Evolutionary conservation across 2,329 filamentous ascomycete species (phyloP), one percentile per base, ranked within the genome.

Genomic region (Nemania sp.): DNA sequence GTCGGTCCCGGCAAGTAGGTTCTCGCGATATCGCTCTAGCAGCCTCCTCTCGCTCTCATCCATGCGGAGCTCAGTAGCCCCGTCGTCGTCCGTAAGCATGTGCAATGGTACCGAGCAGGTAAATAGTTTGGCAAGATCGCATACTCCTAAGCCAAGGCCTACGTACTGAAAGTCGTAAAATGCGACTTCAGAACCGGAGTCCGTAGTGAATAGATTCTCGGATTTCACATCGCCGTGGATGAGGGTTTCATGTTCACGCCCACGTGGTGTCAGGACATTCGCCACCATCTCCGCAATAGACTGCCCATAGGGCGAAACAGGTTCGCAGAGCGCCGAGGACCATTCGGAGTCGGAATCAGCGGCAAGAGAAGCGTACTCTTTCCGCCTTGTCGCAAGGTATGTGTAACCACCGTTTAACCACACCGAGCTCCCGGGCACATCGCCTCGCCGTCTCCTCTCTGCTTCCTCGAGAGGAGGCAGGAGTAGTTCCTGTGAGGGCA

Each of bases 81-180:
- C 51, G 32, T 61, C 64, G 8, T 69, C 61, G 0, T 73, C 67
- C 0, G 80, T 79, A 0, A 92, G 82, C 82, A 90, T 83, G 2
- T 78, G 70, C 6, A 87, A 43, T 0, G 89, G 88, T 0, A 91
- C 83, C 1, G 89, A 90, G 76, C 89, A 91, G 0, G 89, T 91
- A 67, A 91, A 90, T 0, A 91, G 77, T 74, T 91, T 91, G 1
- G 89, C 89, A 0, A 92, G 79, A 75, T 92, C 90, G 70, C 89
- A 89, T 0, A 88, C 89, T 0, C 90, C 89, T 0, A 91, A 75
- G 0, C 90, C 89, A 0, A 90, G 77, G 0, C 90, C 90, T 0
- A 87, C 84, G 71, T 92, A 92, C 72, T 92, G 90, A 64, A 92
- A 92, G 74, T 92, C 90, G 73, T 89, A 91, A 70, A 92, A 89